Evolutionary conservation across 2,329 filamentous ascomycete species (phyloP).

Genomic region (Colletotrichum scovillei): DNA sequence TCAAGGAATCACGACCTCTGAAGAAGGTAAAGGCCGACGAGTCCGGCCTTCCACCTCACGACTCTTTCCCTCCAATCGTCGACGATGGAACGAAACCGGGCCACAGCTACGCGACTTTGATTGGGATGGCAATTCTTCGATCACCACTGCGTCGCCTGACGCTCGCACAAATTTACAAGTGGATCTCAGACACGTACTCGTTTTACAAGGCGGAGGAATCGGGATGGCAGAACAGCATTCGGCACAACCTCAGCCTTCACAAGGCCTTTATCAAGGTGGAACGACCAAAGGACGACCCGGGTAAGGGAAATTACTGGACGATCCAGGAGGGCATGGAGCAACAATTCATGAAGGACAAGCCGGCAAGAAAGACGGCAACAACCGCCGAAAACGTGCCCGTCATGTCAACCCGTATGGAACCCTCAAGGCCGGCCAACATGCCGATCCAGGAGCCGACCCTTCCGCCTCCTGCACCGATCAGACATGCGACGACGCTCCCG

Average conservation of each 20-base stretch:
- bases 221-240: slow-evolving; percentile 99
- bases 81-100: slow-evolving; percentile 91
- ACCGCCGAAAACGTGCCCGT: slow-evolving; percentile 68
- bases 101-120: slow-evolving; percentile 94
- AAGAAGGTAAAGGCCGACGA: slow-evolving; percentile 78
- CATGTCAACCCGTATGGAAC: slow-evolving; percentile 67
- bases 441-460: slow-evolving; percentile 59
- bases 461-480: slow-evolving; percentile 55
- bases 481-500: slow-evolving; percentile 51
- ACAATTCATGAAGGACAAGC: slow-evolving; percentile 90
- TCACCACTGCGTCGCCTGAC: slow-evolving; percentile 87
- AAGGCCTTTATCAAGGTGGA: slow-evolving; percentile 97
- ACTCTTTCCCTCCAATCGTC: slow-evolving; percentile 82
- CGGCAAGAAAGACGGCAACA: slow-evolving; percentile 67
- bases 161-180: slow-evolving; percentile 96
- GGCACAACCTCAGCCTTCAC: slow-evolving; percentile 96
- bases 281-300: slow-evolving; percentile 94
- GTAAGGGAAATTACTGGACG: slow-evolving; percentile 97
- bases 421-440: slow-evolving; percentile 54
- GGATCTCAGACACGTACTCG: slow-evolving; percentile 95
- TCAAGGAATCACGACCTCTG: slow-evolving; percentile 72
- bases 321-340: slow-evolving; percentile 91
- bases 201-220: slow-evolving; percentile 88
- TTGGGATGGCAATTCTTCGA: slow-evolving; percentile 95
- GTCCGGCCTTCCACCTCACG: slow-evolving; percentile 71